Evolutionary conservation across 108 stramenopile species (phyloP).

Genomic region (Nannochloropsis oceanica): DNA sequence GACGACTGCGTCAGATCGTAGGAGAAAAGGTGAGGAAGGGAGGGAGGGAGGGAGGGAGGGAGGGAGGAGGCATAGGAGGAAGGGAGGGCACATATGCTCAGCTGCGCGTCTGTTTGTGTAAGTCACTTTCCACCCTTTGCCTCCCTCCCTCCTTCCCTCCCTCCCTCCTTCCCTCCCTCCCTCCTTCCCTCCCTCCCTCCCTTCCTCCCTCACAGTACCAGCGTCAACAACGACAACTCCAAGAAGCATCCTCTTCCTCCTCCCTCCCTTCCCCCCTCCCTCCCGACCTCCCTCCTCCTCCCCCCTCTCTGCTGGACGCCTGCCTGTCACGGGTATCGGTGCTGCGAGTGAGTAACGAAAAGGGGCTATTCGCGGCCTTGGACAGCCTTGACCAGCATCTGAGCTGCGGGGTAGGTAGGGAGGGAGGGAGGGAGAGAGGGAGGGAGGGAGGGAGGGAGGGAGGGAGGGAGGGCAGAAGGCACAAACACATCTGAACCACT

Average conservation of each 20-base stretch:
- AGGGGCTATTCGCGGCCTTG: neutral
- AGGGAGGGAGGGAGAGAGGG: neutral
- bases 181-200: neutral
- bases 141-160: neutral
- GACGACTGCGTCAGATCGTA: neutral
- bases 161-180: neutral
- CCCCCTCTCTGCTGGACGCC: neutral
- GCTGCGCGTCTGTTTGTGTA: neutral
- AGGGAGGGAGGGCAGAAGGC: neutral
- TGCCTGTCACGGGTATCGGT: neutral
- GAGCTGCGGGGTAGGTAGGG: neutral
- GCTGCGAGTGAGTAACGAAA: neutral
- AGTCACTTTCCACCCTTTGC: neutral
- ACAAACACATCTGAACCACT: neutral
- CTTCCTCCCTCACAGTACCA: neutral
- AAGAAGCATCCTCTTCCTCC: neutral
- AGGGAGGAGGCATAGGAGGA: neutral
- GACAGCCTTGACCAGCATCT: neutral
- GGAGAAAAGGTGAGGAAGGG: neutral
- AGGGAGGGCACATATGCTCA: neutral
- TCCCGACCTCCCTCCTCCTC: no score
- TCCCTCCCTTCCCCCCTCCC: no score
- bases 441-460: neutral
- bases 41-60: neutral
- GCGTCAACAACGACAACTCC: neutral